Evolutionary conservation across 345 rosid species (phyloP), one percentile per base, ranked within the genome.

Genomic region (Capsella bursapastoris): DNA sequence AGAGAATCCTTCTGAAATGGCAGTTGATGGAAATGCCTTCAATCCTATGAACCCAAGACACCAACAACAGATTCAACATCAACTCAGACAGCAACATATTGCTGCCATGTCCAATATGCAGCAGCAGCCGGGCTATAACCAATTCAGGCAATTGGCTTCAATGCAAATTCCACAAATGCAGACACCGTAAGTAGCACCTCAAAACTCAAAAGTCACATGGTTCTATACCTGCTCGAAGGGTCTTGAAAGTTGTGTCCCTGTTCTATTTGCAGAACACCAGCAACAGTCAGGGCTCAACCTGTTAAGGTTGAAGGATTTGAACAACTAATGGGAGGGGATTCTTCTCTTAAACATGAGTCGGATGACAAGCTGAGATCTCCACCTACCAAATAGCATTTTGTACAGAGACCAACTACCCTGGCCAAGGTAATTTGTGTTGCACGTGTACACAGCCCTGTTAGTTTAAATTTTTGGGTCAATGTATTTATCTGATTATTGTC

Each of bases 301-400:
- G 87, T 93, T 77, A 93, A 93, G 86, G 97, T 93, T 22, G 98
- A 90, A 76, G 98, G 96, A 62, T 93, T 93, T 71, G 88, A 84
- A 79, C 97, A 93, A 70, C 81, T 93, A 79, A 93, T 93, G 98
- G 97, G 98, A 27, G 91, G 98, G 8, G 98, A 90, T 77, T 73
- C 88, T 71, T 73, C 88, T 76, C 55, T 81, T 57, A 93, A 93
- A 70, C 97, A 86, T 47, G 98, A 93, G 32, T 76, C 84, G 0
- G 97, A 88, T 8, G 93, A 90, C 72, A 93, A 86, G 82, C 84
- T 90, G 76, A 82, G 87, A 15, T 89, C 93, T 50, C 92, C 93
- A 28, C 52, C 85, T 56, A 81, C 87, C 78, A 92, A 90, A 78
- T 88, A 88, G 77, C 55, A 31, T 57, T 68, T 49, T 64, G 52